Conservation (phyloP, 129 eudicot species). For the Flaveria bidentis region DNA sequence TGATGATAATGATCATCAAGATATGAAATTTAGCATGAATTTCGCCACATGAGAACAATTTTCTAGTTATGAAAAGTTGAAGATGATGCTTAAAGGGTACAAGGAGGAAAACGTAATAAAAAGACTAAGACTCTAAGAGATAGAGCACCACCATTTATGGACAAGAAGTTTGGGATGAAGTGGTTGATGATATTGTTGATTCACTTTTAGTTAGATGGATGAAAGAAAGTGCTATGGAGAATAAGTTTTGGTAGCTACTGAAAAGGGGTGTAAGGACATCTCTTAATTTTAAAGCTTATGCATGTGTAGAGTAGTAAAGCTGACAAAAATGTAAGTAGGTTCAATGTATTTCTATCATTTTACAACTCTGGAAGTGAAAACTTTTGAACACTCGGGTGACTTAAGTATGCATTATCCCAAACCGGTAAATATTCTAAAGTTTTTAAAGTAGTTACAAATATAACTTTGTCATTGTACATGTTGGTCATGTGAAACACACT, state of each 20-base stretch:
- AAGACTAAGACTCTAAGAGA: slow-evolving; percentile 35
- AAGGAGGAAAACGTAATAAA: slow-evolving; percentile 71
- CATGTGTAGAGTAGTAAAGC: neutral
- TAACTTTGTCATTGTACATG: neutral
- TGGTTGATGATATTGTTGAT: slow-evolving; percentile 26
- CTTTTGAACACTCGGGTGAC: neutral
- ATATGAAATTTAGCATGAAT: slow-evolving; percentile 55
- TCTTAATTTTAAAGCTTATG: neutral
- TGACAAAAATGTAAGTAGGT: neutral
- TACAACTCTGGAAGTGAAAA: slow-evolving; percentile 10
- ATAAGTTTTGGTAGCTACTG: slow-evolving; percentile 59
- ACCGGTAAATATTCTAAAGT: neutral
- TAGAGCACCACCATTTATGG: slow-evolving; percentile 80
- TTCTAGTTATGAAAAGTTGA: slow-evolving; percentile 84
- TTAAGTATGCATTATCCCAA: neutral
- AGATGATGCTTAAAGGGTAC: slow-evolving; percentile 64
- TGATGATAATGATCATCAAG: slow-evolving; percentile 44
- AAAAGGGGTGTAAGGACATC: slow-evolving; percentile 67
- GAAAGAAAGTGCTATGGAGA: slow-evolving; percentile 71
- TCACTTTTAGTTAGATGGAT: slow-evolving; percentile 89
- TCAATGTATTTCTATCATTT: neutral
- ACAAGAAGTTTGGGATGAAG: slow-evolving; percentile 37
- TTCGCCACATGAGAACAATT: slow-evolving; percentile 69
- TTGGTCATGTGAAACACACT: neutral
- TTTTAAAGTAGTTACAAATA: slow-evolving; percentile 1